Conservation (phyloP, 2,329 filamentous ascomycete genomes). For the Didymella glomerata region DNA sequence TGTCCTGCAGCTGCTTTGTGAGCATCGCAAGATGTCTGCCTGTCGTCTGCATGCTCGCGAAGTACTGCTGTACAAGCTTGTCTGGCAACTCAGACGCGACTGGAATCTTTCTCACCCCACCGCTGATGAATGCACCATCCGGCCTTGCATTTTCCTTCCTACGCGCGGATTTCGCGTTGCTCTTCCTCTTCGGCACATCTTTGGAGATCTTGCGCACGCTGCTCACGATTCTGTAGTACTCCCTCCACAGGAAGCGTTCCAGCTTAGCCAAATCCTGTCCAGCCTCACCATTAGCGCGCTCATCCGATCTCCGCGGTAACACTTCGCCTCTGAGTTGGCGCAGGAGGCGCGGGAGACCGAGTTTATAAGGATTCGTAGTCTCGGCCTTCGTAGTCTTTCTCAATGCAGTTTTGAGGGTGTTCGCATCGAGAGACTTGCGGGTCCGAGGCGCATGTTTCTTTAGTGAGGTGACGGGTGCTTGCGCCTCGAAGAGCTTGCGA, state of each 20-base stretch:
- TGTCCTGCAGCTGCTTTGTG: not conserved
- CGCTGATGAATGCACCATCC: not conserved
- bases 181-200: not conserved
- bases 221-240: not conserved
- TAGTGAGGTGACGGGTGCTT: not conserved
- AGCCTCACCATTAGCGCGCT: not conserved
- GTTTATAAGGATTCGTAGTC: no score
- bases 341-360: not conserved
- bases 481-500: not conserved
- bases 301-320: not conserved
- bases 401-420: not conserved
- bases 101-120: not conserved
- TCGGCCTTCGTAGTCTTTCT: not conserved
- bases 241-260: not conserved
- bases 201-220: not conserved
- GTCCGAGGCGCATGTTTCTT: not conserved
- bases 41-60: not conserved
- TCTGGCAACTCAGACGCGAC: no score
- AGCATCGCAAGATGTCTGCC: slow-evolving; percentile 4
- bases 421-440: not conserved
- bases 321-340: not conserved
- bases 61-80: not conserved
- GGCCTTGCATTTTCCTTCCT: not conserved
- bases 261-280: not conserved
- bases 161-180: not conserved